Base-by-base conservation (phyloP, 140 eudicot genomes). In the Erigeron philadelphicus region DNA sequence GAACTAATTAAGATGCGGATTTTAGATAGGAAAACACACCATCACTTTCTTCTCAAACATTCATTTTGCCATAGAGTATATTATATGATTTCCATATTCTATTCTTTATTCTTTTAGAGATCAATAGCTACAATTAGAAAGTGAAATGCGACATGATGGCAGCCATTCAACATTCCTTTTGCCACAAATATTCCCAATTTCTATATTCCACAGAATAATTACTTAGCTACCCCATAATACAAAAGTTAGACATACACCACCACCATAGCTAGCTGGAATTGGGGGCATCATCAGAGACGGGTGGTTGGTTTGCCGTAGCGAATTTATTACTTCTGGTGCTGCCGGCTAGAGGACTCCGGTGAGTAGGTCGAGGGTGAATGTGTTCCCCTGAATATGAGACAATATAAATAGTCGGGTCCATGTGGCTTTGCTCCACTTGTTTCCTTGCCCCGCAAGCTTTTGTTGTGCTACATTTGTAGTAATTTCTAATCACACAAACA, bases 391-490 rank as follows among this genome's bases (percentile, higher is more conserved):
- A 66, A 21, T 81, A 81, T 11, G 85, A 76, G 11, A 81, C 82
- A 8, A 81, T 73, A 10, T 66, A 71, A 21, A 70, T 58, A 11
- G 64, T 69, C 4, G 84, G 75, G 71, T 80, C 75, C 59, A 12
- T 46, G 19, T 60, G 78, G 64, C 78, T 80, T 40, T 66, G 77
- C 66, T 81, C 85, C 56, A 76, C 82, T 64, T 81, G 82, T 65
- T 81, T 81, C 67, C 76, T 81, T 61, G 85, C 85, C 19, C 79
- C 66, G 12, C 85, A 81, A 55, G 76, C 73, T 56, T 76, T 81
- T 0, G 73, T 63, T 66, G 81, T 80, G 71, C 81, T 80, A 61
- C 84, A 80, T 66, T 72, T 80, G 18, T 75, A 80, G 47, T 76
- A 81, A 53, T 71, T 75, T 70, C 85, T 81, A 75, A 72, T 46